Evolutionary conservation across 495 filamentous ascomycete species (phyloP), one percentile per base, ranked within the genome.

Genomic region (Peziza echinospora): DNA sequence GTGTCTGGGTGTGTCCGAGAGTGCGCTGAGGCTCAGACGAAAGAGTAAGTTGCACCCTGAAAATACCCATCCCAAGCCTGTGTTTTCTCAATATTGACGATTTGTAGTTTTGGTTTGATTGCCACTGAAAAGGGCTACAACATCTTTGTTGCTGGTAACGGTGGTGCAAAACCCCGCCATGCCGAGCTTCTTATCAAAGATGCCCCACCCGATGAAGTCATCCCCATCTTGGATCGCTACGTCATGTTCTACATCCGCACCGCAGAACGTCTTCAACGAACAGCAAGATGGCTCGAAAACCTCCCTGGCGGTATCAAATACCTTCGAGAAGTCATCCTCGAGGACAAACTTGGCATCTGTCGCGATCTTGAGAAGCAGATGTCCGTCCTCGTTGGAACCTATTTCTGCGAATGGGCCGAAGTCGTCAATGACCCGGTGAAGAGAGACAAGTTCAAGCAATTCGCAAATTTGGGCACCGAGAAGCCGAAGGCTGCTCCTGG

Each of bases 221-320:
- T 93, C 21, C 80, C 84, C 9, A 81, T 93, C 26, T 67, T 96
- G 0, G 87, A 96, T 61, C 77, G 87, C 23, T 96, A 92, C 61
- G 67, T 93, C 9, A 83, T 85, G 66, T 92, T 96, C 69, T 93
- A 96, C 65, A 93, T 96, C 59, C 82, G 84, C 50, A 93, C 87
- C 0, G 87, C 86, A 37, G 87, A 96, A 66, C 91, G 85, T 58
- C 76, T 96, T 1, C 86, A 93, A 61, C 76, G 87, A 39, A 96
- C 87, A 22, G 87, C 87, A 2, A 72, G 87, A 24, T 96, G 87
- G 87, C 68, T 96, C 34, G 87, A 96, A 54, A 72, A 71, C 47
- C 68, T 93, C 0, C 87, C 87, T 0, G 85, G 84, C 24, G 87
- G 87, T 6, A 80, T 96, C 62, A 68, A 70, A 23, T 93, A 93